These are phyloP conservation scores for Aspergillus felis DNA, from an alignment of 2,329 filamentous ascomycete genomes.

Conservation along the genomic window DNA sequence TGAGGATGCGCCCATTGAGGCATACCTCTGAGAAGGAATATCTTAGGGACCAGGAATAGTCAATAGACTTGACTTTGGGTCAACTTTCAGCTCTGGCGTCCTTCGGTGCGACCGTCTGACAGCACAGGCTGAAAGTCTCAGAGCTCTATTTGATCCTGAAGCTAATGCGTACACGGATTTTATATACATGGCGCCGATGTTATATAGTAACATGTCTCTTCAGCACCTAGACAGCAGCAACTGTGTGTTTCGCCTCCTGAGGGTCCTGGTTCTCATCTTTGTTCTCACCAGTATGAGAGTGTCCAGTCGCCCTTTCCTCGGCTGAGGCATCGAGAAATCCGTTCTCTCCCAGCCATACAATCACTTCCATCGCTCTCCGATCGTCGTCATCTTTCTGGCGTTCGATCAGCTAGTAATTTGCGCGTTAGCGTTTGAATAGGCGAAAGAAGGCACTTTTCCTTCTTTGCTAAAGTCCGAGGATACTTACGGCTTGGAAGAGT, in stretches of 20 bases:
- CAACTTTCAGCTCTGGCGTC: too few species aligned
- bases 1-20: too few species aligned
- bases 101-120: too few species aligned
- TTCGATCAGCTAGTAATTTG: conserved; percentile 33
- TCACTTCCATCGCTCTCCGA: conserved; percentile 40
- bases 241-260: not conserved
- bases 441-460: not conserved
- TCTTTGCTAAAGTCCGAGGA: not conserved
- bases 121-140: too few species aligned
- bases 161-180: not conserved
- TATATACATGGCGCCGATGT: not conserved
- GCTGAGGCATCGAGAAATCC: conserved; percentile 33
- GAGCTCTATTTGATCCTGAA: not conserved
- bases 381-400: conserved; percentile 42
- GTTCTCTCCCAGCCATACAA: conserved; percentile 40
- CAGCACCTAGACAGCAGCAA: not conserved
- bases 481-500: conserved; percentile 42
- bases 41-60: too few species aligned
- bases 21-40: too few species aligned
- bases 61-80: too few species aligned
- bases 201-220: not conserved
- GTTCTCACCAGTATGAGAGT: not conserved
- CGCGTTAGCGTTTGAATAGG: not conserved
- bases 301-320: not conserved
- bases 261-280: not conserved